phyloP scores from a whole-genome alignment of 176 grass and related monocot genomes.

The Musa beccarii region DNA sequence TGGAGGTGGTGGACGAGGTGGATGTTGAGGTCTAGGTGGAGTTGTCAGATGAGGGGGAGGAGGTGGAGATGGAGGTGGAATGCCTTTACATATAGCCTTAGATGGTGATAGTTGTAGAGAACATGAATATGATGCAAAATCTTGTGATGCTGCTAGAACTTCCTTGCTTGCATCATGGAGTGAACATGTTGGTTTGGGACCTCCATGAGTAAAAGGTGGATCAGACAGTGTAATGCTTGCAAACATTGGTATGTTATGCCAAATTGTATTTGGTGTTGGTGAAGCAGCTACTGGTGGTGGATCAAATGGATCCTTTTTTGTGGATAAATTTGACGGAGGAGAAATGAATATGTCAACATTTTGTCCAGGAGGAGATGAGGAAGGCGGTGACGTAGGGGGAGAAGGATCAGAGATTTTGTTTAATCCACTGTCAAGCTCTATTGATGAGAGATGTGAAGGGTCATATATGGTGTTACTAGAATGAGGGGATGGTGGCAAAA shows the following conservation, averaged over 20 bases:
- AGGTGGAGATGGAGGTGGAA: not conserved
- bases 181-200: not conserved
- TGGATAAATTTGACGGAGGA: not conserved
- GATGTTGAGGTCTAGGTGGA: not conserved
- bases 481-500: not conserved
- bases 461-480: not conserved
- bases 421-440: not conserved
- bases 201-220: too few relatives aligned
- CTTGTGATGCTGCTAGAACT: not conserved
- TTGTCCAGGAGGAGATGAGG: conserved; percentile 9
- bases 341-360: conserved; percentile 5
- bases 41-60: not conserved
- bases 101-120: not conserved
- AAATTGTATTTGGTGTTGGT: not conserved
- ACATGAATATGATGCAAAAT: not conserved
- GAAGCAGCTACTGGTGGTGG: not conserved
- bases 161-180: not conserved
- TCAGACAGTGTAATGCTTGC: too few relatives aligned
- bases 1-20: not conserved
- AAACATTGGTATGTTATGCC: too few relatives aligned
- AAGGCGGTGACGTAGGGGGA: conserved; percentile 3
- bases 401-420: not conserved
- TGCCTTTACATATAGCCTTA: not conserved
- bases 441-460: conserved; percentile 22
- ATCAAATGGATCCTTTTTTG: not conserved